Evolutionary conservation across 2,329 filamentous ascomycete species (phyloP).

Genomic region (Cladophialophora chaetospira): DNA sequence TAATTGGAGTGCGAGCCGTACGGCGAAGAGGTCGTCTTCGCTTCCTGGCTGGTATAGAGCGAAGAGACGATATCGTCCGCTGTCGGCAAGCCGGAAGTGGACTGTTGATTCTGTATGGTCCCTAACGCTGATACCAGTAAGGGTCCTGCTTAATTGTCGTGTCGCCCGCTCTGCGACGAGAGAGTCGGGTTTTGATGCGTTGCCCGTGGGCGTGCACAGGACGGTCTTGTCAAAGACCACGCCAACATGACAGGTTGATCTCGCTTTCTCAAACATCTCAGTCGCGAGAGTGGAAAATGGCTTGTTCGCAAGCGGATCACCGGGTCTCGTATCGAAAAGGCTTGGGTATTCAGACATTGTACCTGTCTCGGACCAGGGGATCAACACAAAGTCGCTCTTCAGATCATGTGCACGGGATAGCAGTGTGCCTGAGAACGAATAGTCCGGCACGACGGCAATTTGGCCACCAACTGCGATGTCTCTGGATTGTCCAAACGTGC

Average conservation of each 20-base stretch:
- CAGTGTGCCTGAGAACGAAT: constrained; percentile 77
- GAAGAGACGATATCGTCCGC: constrained; percentile 68
- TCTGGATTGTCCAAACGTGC: constrained; percentile 81
- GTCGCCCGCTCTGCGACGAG: constrained; percentile 35
- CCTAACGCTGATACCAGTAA: constrained; percentile 60
- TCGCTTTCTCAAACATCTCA: constrained; percentile 62
- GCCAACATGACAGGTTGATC: constrained; percentile 64
- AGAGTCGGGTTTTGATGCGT: constrained; percentile 5
- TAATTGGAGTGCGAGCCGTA: constrained; percentile 81
- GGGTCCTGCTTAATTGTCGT: constrained; percentile 49
- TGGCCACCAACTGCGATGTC: constrained; percentile 80
- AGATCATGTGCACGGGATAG: constrained; percentile 69
- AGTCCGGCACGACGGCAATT: constrained; percentile 75
- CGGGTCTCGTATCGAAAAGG: constrained; percentile 33
- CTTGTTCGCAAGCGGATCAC: constrained; percentile 51
- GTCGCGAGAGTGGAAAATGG: constrained; percentile 53
- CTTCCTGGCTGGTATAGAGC: constrained; percentile 79
- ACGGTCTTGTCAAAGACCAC: constrained; percentile 68
- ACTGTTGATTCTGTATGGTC: constrained; percentile 23
- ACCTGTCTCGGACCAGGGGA: constrained; percentile 88
- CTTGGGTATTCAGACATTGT: constrained; percentile 67
- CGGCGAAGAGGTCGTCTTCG: constrained; percentile 75
- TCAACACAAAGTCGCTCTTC: constrained; percentile 71
- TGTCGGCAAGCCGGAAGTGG: constrained; percentile 36
- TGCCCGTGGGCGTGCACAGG: constrained; percentile 14